Base-by-base conservation (phyloP, 2,329 filamentous ascomycete species). In the Bipolaris bicolor region DNA sequence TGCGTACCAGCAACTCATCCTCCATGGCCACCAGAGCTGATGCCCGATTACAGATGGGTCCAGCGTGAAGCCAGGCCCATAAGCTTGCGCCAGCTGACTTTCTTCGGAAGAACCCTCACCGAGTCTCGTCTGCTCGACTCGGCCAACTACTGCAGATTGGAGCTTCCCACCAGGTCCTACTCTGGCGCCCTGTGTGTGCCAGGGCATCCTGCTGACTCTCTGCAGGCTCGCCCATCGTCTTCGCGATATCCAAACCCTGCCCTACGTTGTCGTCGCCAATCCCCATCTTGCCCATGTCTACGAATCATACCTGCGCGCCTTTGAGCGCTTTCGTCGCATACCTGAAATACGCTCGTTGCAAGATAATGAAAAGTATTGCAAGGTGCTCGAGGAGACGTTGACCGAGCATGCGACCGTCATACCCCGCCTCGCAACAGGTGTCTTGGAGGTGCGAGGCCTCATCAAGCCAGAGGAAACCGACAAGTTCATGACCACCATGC, bases 201-300 rank as follows among this genome's bases (percentile, higher is more conserved):
- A 20, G 5, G 7, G 46, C 24, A 5, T 18, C 26, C 33, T 60
- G 43, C 65, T 71, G 52, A 71, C 48, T 36, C 64, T 18, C 9
- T 18, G 18, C 50, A 94, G 92, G 66, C 86, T 98, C 65, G 92
- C 94, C 16, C 95, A 99, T 78, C 90, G 95, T 33, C 88, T 99
- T 62, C 91, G 96, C 57, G 94, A 99, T 75, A 98, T 99, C 86
- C 95, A 99, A 77, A 93, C 91, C 62, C 83, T 99, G 39, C 95
- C 95, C 16, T 99, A 97, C 74, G 91, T 95, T 36, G 94, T 98
- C 52, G 91, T 98, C 46, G 93, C 91, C n/a, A 99, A 99, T 70
- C 87, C 87, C 6, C 92, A 99, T 76, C 90, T 99, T 61, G 92
- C 90, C 73, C 88, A 96, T 64, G 95, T 98, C 33, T 99, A 99